These are phyloP conservation scores for Neospermospora avenae DNA, from an alignment of 2,329 filamentous ascomycete genomes.

Conservation along the genomic window DNA sequence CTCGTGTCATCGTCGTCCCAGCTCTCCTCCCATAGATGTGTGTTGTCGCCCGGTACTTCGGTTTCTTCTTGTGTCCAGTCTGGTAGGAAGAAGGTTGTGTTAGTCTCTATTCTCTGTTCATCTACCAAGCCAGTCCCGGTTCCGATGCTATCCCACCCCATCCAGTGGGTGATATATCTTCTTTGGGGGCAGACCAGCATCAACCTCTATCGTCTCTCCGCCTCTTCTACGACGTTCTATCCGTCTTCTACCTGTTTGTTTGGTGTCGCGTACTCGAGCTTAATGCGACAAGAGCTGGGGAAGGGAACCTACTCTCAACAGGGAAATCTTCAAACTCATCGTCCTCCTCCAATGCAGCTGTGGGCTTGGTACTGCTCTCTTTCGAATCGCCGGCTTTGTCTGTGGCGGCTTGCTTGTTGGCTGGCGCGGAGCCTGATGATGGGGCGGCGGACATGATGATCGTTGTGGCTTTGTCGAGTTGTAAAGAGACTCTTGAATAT, in stretches of 20 bases:
- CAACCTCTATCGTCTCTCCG: not conserved
- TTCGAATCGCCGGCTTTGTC: slow-evolving; percentile 36
- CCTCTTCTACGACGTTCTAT: not conserved
- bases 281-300: not conserved
- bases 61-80: slow-evolving; percentile 94
- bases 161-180: no score
- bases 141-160: not conserved
- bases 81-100: slow-evolving; percentile 39
- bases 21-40: slow-evolving; percentile 97
- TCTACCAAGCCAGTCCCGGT: not conserved
- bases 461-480: not conserved
- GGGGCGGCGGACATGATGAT: slow-evolving; percentile 34
- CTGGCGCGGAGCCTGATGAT: slow-evolving; percentile 27
- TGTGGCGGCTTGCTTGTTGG: slow-evolving; percentile 25
- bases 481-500: no score
- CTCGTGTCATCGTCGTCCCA: slow-evolving; percentile 98
- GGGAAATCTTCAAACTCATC: slow-evolving; percentile 99
- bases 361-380: slow-evolving; percentile 41
- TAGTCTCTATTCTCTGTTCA: slow-evolving; percentile 6
- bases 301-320: slow-evolving; percentile 69
- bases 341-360: slow-evolving; percentile 81
- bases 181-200: not conserved
- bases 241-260: no score
- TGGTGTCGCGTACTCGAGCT: no score
- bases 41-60: slow-evolving; percentile 71